Percentiles rank a stretch among this genome's conserved stretches.
phyloP scores from a whole-genome alignment of 441 rosid genomes.

The Pelargonium fulgidum region DNA sequence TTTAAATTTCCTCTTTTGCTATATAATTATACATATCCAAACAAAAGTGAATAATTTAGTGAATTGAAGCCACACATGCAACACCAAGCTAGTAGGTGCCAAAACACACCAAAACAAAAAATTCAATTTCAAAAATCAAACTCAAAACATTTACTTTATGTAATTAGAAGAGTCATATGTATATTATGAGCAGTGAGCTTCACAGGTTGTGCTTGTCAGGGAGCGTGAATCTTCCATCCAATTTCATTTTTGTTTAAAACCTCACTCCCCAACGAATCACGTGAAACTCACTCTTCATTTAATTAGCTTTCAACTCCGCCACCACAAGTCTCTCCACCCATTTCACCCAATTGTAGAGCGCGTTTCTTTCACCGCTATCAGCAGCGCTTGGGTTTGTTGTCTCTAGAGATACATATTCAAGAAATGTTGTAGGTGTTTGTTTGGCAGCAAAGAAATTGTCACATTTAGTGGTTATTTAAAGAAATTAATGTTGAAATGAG shows the following conservation, averaged over 20 bases:
- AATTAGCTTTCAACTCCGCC: not conserved
- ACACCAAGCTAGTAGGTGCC: not conserved
- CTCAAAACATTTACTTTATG: not conserved
- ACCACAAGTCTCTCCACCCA: too few relatives aligned
- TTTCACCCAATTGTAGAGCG: not conserved
- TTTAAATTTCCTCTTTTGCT: too few relatives aligned
- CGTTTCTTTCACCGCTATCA: not conserved
- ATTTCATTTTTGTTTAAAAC: not conserved
- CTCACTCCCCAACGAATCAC: not conserved
- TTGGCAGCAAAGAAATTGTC: not conserved
- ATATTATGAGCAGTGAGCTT: too few relatives aligned
- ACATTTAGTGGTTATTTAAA: too few relatives aligned
- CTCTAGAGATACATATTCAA: not conserved
- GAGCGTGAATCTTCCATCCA: not conserved
- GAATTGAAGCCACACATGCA: not conserved
- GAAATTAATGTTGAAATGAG: too few relatives aligned
- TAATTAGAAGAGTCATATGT: not conserved
- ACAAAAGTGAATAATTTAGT: not conserved
- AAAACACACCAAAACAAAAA: not conserved
- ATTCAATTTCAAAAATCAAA: conserved; percentile 8
- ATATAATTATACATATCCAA: not conserved
- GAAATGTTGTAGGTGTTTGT: not conserved
- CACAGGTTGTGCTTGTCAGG: not conserved
- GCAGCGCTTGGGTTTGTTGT: not conserved
- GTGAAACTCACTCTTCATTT: not conserved